Evolutionary conservation across 805 yeast species (phyloP), one percentile per base, ranked within the genome.

Genomic region (Saccharomycopsis amapae): DNA sequence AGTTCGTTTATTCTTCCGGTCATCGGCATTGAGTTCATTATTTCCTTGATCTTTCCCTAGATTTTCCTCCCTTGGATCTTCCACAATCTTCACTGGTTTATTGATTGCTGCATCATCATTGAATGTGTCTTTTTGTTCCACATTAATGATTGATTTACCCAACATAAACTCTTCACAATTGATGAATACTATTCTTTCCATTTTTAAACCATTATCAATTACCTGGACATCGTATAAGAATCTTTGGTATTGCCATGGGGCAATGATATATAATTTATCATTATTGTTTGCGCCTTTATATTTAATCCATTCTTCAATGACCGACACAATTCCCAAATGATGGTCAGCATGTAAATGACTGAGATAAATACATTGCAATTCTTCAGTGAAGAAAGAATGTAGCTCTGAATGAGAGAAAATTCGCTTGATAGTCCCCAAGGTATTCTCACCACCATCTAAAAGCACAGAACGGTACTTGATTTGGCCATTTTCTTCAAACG

Each of bases 331-430:
- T 0, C 99, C 99, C 35, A 93, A 65, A 62, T 90, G 97, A 61
- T 93, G 99, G 60, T 93, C 99, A 0, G 97, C 98, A 63, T 93
- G 99, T 55, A 90, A 68, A 67, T 93, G 99, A 55, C 95, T 83
- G 44, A 93, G 66, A 56, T 76, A 85, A 18, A 90, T 66, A 44
- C 85, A 48, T 26, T 73, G 66, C 47, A 89, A 63, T 55, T 89
- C 94, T 34, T 63, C 53, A 5, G 32, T 26, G 51, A 89, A 69
- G 2, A 83, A 62, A 19, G 58, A 57, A 2, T 57, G 55, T 1
- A 68, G 52, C 15, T 71, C 71, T 1, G 65, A 66, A 7, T 68
- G 66, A 0, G 80, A 79, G 51, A 78, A 78, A 46, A 76, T 67
- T 53, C 97, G 73, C 26, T 66, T 60, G 50, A 93, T 62, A 0